Conservation (phyloP, 2,329 filamentous ascomycete genomes). For the Colletotrichum euphorbiae region DNA sequence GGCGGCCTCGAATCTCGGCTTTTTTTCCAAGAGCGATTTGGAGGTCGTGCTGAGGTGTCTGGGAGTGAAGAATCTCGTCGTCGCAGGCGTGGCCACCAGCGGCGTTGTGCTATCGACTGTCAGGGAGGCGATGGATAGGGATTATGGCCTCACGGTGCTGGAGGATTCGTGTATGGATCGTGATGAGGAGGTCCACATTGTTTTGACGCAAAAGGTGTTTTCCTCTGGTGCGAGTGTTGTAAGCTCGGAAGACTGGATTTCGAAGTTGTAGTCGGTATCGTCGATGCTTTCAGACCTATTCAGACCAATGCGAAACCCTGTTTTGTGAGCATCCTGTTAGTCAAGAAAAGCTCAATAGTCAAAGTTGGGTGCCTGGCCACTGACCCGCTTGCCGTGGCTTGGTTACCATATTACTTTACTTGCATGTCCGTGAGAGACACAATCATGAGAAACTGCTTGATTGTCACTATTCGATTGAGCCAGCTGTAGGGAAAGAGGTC, state of each 20-base stretch:
- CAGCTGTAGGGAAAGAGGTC: too few relatives aligned
- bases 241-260: slow-evolving; percentile 10
- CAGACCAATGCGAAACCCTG: too few relatives aligned
- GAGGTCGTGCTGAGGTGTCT: slow-evolving; percentile 10
- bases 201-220: slow-evolving; percentile 10
- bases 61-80: slow-evolving; percentile 1
- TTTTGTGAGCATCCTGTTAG: too few relatives aligned
- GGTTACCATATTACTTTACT: too few relatives aligned
- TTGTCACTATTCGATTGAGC: too few relatives aligned
- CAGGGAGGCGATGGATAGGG: background rate
- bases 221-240: background rate
- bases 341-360: too few relatives aligned
- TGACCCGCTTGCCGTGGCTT: too few relatives aligned
- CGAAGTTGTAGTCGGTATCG: background rate
- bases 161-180: background rate
- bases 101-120: slow-evolving; percentile 15
- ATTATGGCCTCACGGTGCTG: background rate
- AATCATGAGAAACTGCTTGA: too few relatives aligned
- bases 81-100: slow-evolving; percentile 2
- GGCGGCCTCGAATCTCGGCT: slow-evolving; percentile 1
- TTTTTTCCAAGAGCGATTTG: slow-evolving; percentile 12
- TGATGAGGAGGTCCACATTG: background rate
- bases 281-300: too few relatives aligned
- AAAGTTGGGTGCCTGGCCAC: too few relatives aligned
- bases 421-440: too few relatives aligned